Percentiles rank a stretch among this genome's conserved stretches.
phyloP scores from a whole-genome alignment of 23 red algal species.

The Gracilaria caudata region DNA sequence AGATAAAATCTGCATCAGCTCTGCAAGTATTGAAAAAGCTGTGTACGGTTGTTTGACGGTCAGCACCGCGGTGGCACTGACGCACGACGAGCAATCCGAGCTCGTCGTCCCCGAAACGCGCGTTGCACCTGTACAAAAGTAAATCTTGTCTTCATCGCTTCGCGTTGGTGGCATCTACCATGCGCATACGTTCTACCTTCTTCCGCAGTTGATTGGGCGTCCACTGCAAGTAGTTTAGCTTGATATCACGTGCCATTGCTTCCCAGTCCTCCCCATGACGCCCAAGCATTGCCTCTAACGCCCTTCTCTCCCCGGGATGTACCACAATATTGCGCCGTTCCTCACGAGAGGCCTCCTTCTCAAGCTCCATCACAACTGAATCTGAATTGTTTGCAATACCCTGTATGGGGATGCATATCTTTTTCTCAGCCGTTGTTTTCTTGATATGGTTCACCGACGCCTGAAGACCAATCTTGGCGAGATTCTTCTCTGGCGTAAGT shows the following conservation, averaged over 20 bases:
- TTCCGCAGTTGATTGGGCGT: constrained; percentile 47
- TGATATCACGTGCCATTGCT: constrained; percentile 67
- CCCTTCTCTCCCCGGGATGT: constrained; percentile 49
- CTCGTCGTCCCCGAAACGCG: neutral
- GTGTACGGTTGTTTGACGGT: neutral
- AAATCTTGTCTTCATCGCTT: neutral
- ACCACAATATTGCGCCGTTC: constrained; percentile 44
- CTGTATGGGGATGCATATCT: constrained; percentile 12
- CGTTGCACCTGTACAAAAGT: neutral
- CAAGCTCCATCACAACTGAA: constrained; percentile 31
- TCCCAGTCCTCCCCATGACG: constrained; percentile 55
- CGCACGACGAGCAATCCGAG: neutral
- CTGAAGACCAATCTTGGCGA: constrained; percentile 34
- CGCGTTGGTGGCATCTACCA: neutral
- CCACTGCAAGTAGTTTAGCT: constrained; percentile 74
- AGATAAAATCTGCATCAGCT: neutral
- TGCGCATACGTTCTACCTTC: constrained; percentile 54
- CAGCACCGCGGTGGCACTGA: neutral
- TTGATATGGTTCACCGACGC: constrained; percentile 35
- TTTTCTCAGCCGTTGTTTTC: neutral
- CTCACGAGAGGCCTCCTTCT: constrained; percentile 37
- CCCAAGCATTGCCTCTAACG: constrained; percentile 38
- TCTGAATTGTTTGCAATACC: neutral
- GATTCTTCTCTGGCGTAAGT: constrained; percentile 35
- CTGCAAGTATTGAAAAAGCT: neutral